A percentile compares a stretch with the other conserved stretches of the same genome.
phyloP scores from a whole-genome alignment of 768 basidiomycete species.

The Collybiopsis confluens region DNA sequence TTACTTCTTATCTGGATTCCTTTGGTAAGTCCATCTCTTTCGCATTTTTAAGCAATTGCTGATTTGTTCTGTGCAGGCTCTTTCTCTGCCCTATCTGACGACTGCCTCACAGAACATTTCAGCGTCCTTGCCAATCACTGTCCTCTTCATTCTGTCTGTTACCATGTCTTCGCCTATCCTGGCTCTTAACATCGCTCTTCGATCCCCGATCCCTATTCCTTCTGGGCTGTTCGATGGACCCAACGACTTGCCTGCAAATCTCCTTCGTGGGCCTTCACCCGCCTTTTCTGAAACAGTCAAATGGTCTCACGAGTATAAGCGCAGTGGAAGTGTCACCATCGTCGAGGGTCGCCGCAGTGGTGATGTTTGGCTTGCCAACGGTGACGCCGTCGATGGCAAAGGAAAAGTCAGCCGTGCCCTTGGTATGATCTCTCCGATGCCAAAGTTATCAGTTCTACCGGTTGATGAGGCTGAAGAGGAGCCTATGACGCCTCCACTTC shows the following conservation, averaged over 20 bases:
- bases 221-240: constrained; percentile 57
- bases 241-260: constrained; percentile 34
- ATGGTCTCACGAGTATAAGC: constrained; percentile 57
- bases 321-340: constrained; percentile 54
- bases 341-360: constrained; percentile 70
- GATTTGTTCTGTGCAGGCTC: constrained; percentile 32
- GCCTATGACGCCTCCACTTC: constrained; percentile 54
- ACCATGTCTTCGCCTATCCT: constrained; percentile 66
- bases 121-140: constrained; percentile 34
- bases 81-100: constrained; percentile 63
- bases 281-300: constrained; percentile 33
- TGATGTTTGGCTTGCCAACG: constrained; percentile 70
- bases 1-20: constrained; percentile 66
- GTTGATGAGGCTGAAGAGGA: constrained; percentile 43
- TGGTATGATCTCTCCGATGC: constrained; percentile 57
- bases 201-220: constrained; percentile 64
- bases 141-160: constrained; percentile 59
- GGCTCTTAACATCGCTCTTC: constrained; percentile 55
- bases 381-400: constrained; percentile 69
- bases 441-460: constrained; percentile 67
- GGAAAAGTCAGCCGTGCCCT: constrained; percentile 56
- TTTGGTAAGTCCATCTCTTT: constrained; percentile 41
- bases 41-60: neutral
- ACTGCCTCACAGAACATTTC: constrained; percentile 32
- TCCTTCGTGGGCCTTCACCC: constrained; percentile 41